Evolutionary conservation across 2,329 filamentous ascomycete genomes (phyloP).

Genomic region (Pyricularia sp.): DNA sequence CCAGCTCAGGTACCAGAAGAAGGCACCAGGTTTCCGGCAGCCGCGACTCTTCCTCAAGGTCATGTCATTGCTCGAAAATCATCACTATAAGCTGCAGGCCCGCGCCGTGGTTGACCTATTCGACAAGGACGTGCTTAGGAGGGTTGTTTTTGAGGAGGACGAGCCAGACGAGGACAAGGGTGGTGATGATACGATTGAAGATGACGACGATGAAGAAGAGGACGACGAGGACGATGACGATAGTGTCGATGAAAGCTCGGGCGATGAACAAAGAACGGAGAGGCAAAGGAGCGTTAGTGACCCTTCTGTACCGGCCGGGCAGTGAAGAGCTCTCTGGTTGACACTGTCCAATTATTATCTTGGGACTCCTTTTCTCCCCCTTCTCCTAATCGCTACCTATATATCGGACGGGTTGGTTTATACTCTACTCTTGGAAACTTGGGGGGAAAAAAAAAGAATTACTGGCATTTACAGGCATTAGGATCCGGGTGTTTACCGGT

Average conservation of each 20-base stretch:
- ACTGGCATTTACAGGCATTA: not conserved
- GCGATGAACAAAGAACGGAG: conserved; percentile 40
- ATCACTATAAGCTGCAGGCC: conserved; percentile 78
- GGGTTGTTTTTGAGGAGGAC: conserved; percentile 72
- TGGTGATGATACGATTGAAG: conserved; percentile 13
- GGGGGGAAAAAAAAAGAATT: not conserved
- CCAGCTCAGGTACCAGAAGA: conserved; percentile 63
- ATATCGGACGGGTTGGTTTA: not conserved
- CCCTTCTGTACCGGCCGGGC: conserved; percentile 12
- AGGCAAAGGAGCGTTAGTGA: conserved; percentile 39
- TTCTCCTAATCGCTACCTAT: not conserved
- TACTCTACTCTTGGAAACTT: not conserved
- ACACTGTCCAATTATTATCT: not conserved
- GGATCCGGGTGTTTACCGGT: not conserved
- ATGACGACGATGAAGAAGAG: conserved; percentile 7
- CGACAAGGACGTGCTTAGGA: conserved; percentile 74
- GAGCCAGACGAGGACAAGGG: conserved; percentile 18
- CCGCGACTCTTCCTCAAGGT: conserved; percentile 72
- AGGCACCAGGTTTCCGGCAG: conserved; percentile 62
- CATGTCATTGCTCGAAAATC: conserved; percentile 72
- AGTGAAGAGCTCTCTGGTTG: not conserved
- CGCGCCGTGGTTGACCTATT: conserved; percentile 90
- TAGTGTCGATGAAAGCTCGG: conserved; percentile 30
- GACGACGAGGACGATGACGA: conserved; percentile 45
- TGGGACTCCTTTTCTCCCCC: not conserved